Percentiles rank a stretch among this genome's conserved stretches.
These are phyloP conservation scores for Penicillium taxi DNA, from an alignment of 495 filamentous ascomycete genomes.

Conservation along the genomic window DNA sequence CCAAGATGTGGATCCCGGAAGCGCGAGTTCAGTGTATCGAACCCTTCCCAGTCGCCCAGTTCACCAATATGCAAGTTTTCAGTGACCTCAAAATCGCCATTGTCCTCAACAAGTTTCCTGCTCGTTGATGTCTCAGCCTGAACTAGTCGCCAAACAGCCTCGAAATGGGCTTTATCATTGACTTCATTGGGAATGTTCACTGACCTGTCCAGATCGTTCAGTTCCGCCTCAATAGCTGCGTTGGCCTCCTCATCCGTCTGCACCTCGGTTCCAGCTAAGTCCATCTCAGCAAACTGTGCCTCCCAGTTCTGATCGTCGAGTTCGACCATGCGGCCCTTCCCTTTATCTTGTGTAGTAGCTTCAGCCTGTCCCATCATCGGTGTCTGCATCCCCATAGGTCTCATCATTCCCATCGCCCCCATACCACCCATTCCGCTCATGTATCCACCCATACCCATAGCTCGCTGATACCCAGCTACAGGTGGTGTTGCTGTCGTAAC, in stretches of 20 bases:
- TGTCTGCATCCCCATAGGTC: slow-evolving; percentile 32
- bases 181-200: slow-evolving; percentile 55
- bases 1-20: slow-evolving; percentile 67
- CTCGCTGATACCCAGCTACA: slow-evolving; percentile 50
- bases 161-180: no score
- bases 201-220: slow-evolving; percentile 86
- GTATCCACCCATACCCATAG: slow-evolving; percentile 50
- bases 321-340: slow-evolving; percentile 85
- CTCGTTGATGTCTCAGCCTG: slow-evolving; percentile 68
- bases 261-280: slow-evolving; percentile 55
- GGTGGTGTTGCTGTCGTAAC: slow-evolving; percentile 36
- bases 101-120: slow-evolving; percentile 62
- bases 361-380: slow-evolving; percentile 42
- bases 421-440: slow-evolving; percentile 47
- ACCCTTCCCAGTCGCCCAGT: slow-evolving; percentile 62
- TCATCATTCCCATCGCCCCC: slow-evolving; percentile 47
- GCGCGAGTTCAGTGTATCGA: slow-evolving; percentile 53
- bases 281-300: slow-evolving; percentile 85
- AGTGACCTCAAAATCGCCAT: slow-evolving; percentile 43
- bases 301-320: slow-evolving; percentile 93
- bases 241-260: slow-evolving; percentile 61
- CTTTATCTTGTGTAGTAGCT: slow-evolving; percentile 55
- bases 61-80: slow-evolving; percentile 59
- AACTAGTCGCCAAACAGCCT: slow-evolving; percentile 79
- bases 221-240: slow-evolving; percentile 75